Evolutionary conservation across 176 grass and related monocot genomes (phyloP), one percentile per base, ranked within the genome.

Genomic region (Cenchrus purpureus): DNA sequence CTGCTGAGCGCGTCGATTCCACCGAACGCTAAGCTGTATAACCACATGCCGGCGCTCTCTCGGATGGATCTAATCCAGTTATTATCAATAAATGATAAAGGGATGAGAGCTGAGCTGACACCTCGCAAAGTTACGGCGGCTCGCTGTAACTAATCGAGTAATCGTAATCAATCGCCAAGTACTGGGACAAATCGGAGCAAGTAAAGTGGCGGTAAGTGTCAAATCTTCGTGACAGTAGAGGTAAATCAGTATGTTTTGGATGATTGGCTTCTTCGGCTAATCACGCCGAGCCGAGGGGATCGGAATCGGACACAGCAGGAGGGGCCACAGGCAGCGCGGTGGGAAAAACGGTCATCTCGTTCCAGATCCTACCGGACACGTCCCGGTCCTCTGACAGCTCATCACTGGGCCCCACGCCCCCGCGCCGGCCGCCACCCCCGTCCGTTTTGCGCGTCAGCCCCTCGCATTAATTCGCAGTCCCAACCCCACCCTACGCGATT

Each of bases 331-430:
- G 37, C 37, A 73, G 44, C 7, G 37, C 53, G 86, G 73, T 71
- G n/a, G 28, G 9, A 10, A 71, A 73, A 49, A 28, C 16, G 48
- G 48, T 20, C 78, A 2, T 3, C 8, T 83, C 65, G 68, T 75
- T 87, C 84, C 79, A 80, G 85, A 84, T 75, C 80, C 61, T 70
- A 87, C 85, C 22, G 12, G 80, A 84, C 84, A 69, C 80, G 29
- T 76, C 68, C 74, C 53, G 84, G 78, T 61, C 67, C 43, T 46
- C 10, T 53, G 89, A 79, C 89, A 91, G 80, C 84, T 91, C 17
- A 83, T 54, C 53, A 0, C 2, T 22, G 62, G 84, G 82, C 0
- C 75, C 85, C 74, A 85, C 20, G 12, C 34, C 37, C 37, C 52
- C 49, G 34, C 53, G 17, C 65, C n/a, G 45, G 54, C 80, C 55